phyloP scores from a whole-genome alignment of 192 early-diverging fungal genomes.

The Endogone sp. region DNA sequence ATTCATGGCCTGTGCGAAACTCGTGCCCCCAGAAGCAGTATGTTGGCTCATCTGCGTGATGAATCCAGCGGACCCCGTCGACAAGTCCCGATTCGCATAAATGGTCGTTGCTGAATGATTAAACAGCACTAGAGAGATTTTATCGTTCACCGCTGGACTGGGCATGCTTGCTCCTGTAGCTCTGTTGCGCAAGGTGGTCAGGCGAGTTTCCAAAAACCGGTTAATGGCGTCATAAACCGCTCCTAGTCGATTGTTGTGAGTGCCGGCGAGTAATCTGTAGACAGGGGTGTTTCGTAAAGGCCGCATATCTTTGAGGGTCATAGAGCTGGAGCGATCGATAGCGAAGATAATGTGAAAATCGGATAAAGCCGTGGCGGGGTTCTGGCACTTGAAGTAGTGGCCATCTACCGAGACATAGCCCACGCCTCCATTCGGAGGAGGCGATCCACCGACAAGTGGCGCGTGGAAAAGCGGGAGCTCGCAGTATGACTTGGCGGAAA shows the following conservation, averaged over 20 bases:
- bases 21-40: neutral
- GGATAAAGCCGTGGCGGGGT: conserved; percentile 16
- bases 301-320: neutral
- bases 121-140: too few species aligned
- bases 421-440: neutral
- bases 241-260: conserved; percentile 19
- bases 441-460: neutral
- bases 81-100: too few species aligned
- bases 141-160: too few species aligned
- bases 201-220: conserved; percentile 2
- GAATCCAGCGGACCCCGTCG: neutral
- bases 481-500: neutral
- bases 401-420: conserved; percentile 23
- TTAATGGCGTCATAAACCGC: conserved; percentile 16
- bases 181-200: neutral
- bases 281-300: neutral
- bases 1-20: neutral
- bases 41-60: conserved; percentile 6
- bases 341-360: conserved; percentile 20
- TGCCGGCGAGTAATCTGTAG: neutral
- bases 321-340: conserved; percentile 15
- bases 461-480: neutral
- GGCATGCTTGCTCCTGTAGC: too few species aligned
- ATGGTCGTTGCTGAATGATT: too few species aligned
- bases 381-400: conserved; percentile 26